Base-by-base conservation (phyloP, 2,329 filamentous ascomycete species). In the Magnaporthiopsis rhizophila region DNA sequence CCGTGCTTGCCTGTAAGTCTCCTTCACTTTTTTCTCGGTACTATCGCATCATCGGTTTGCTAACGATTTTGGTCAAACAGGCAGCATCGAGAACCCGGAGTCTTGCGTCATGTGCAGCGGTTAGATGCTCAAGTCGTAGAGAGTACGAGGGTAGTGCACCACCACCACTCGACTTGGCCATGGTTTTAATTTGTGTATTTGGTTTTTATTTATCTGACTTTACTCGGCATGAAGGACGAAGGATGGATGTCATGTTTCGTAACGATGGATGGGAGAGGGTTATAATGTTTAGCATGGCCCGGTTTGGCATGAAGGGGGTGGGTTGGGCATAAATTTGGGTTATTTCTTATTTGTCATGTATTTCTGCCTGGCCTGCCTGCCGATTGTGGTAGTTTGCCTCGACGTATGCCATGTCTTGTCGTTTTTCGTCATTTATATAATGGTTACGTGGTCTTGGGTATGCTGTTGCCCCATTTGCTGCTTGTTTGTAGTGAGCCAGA, bases 41-140 rank as follows among this genome's bases (percentile, higher is more conserved):
- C 9, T 38, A 21, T 53, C 21, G 21, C 4, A 50, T 8, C 18
- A 53, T 8, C 21, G 15, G 0, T 53, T 53, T 53, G 3, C 38
- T 45, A 45, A 15, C 30, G n/a, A 36, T 11, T 24, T 24, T 24
- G 18, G 64, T 62, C 64, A 34, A 66, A 71, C 66, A 90, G 87
- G 87, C 83, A 97, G 93, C 79, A 98, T 99, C 76, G 93, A 98
- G 75, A 97, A 98, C 81, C 92, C 89, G 70, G 95, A 99, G 76
- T 84, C 89, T 61, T 99, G 95, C 76, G 76, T 97, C 69, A 98
- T 99, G 95, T 99, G 95, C 87, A 96, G 91, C 78, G 94, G 93
- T 81, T 98, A 85, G 77, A 34, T 32, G 50, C n/a, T n/a, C 30
- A 24, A 53, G 45, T 53, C 45, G 45, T 11, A 4, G 45, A 53